Conservation (phyloP, 306 rosid genomes). For the Corylus heterophylla region DNA sequence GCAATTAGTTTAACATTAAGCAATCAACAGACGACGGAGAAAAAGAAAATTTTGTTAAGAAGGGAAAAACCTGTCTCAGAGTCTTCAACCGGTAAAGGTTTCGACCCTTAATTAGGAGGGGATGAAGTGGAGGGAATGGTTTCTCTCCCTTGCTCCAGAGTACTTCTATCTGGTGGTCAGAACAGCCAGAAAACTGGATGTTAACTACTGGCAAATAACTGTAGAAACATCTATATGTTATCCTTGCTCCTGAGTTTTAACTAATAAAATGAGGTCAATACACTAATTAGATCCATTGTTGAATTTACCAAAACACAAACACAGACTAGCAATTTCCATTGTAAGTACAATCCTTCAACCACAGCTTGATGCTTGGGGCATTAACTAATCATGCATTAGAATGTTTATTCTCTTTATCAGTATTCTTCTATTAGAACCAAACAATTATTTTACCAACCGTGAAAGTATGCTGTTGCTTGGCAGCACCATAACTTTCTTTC, state of each 20-base stretch:
- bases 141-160: conserved; percentile 95
- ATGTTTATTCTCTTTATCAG: neutral
- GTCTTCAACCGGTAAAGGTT: conserved; percentile 85
- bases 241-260: neutral
- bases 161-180: conserved; percentile 78
- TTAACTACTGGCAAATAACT: conserved; percentile 18
- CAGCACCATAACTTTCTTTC: conserved; percentile 88
- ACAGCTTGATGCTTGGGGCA: neutral
- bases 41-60: conserved; percentile 15
- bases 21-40: conserved; percentile 8
- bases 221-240: conserved; percentile 9
- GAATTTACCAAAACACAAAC: neutral
- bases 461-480: conserved; percentile 92
- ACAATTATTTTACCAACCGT: conserved; percentile 55
- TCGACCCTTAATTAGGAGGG: conserved; percentile 85
- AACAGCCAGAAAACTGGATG: conserved; percentile 13
- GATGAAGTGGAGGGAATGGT: conserved; percentile 78
- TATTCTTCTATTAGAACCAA: neutral
- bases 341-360: neutral
- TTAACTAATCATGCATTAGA: neutral
- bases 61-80: conserved; percentile 72
- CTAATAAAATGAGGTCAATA: neutral
- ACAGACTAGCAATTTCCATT: neutral
- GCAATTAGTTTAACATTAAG: conserved; percentile 17
- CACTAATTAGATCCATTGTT: neutral